These are phyloP conservation scores for Zalerion maritima DNA, from an alignment of 495 filamentous ascomycete genomes.

Conservation along the genomic window DNA sequence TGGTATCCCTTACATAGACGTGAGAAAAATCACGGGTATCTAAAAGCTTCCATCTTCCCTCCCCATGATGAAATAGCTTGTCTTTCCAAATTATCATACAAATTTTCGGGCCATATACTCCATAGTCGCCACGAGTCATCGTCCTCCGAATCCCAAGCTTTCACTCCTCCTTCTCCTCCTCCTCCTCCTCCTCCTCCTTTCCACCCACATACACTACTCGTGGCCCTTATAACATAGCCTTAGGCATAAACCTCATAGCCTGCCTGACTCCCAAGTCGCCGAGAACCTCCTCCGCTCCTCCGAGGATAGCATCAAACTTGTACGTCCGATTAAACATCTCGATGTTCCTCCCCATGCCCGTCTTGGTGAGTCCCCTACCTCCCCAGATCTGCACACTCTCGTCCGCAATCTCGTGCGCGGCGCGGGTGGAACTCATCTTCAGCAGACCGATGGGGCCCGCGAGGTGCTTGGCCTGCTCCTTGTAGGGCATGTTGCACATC, in stretches of 20 bases:
- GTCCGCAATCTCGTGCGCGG: conserved; percentile 70
- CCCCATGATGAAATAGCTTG: too few species aligned
- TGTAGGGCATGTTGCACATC: conserved; percentile 76
- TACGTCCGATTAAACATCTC: conserved; percentile 75
- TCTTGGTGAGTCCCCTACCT: conserved; percentile 65
- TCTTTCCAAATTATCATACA: too few species aligned
- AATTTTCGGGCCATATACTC: too few species aligned
- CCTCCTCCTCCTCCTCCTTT: too few species aligned
- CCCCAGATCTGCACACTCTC: conserved; percentile 79
- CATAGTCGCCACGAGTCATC: too few species aligned
- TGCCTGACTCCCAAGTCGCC: conserved; percentile 71
- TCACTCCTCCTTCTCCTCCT: too few species aligned
- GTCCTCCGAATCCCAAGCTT: too few species aligned
- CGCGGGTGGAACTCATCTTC: conserved; percentile 62
- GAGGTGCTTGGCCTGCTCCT: conserved; percentile 58
- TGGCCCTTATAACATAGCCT: conserved; percentile 56
- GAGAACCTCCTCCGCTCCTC: conserved; percentile 73
- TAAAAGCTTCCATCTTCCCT: too few species aligned
- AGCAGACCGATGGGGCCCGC: conserved; percentile 73
- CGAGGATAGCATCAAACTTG: conserved; percentile 81
- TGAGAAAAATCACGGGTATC: too few species aligned
- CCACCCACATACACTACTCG: too few species aligned
- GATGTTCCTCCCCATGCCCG: conserved; percentile 66
- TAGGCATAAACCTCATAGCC: conserved; percentile 70
- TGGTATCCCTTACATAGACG: too few species aligned